Base-by-base conservation (phyloP, 1,284 basidiomycete species). In the Moesziomyces globuligerus region DNA sequence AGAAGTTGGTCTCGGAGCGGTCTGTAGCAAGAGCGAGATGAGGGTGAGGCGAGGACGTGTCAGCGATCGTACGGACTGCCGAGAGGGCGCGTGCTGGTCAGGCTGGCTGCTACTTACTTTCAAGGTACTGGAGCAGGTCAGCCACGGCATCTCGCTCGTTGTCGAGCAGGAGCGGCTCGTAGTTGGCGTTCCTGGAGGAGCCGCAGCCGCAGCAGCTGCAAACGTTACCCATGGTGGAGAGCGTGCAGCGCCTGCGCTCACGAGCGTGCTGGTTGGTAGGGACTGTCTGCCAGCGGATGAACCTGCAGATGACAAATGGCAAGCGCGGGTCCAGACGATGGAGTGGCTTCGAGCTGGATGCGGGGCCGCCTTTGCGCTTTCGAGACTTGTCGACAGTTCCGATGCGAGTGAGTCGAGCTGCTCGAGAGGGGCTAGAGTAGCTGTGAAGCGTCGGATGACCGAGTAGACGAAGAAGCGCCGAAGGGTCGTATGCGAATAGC, bases 91-190 rank as follows among this genome's bases (percentile, higher is more conserved):
- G n/a, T 39, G 6, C 32, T 13, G 15, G 32, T 17, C 32, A 34
- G 11, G 7, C 8, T 17, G 20, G 44, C 7, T 26, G 9, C 3
- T 23, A 78, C 78, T 81, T 83, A 97, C 95, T 98, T 86, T 98
- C 95, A 64, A 98, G 89, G 83, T 93, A 98, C 83, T 98, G 95
- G 7, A 98, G 87, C 53, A 98, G 86, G 84, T 98, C 96, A 32
- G 96, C 96, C 24, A 98, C 95, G 7, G 95, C 96, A 85, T 98
- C 95, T 74, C 96, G 89, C 86, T 98, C 95, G 81, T 95, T 98
- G 87, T 98, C 96, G 53, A 98, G 86, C 54, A 98, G 86, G 55
- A 98, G 85, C 36, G 96, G 95, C 84, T 98, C 95, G 62, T 83
- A 81, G 62, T 77, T 74, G 52, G 48, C 53, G 41, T 61, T 54